Evolutionary conservation across 768 basidiomycete species (phyloP).

Genomic region (Peribolospora kevripleyi): DNA sequence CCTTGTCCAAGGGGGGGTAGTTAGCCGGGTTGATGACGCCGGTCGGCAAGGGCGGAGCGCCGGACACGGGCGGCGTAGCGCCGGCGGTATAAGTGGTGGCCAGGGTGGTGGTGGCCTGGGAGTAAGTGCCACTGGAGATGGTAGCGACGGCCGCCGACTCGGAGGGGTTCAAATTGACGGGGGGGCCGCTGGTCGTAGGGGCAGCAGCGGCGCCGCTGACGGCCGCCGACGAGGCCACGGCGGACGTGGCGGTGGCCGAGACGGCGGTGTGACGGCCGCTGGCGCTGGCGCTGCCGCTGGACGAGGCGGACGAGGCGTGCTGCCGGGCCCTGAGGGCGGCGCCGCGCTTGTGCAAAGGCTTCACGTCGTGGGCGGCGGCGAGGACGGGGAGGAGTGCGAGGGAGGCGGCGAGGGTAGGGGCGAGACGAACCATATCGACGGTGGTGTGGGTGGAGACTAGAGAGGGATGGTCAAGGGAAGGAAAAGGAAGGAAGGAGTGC

Average conservation of each 20-base stretch:
- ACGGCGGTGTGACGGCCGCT: no score
- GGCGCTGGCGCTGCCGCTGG: no score
- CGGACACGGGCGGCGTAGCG: conserved; percentile 35
- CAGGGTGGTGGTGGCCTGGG: conserved; percentile 25
- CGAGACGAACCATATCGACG: no score
- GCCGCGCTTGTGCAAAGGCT: no score
- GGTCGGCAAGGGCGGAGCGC: conserved; percentile 42
- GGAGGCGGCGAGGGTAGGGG: no score
- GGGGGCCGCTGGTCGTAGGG: not conserved
- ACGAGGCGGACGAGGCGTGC: no score
- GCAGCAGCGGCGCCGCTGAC: not conserved
- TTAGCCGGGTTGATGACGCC: conserved; percentile 24
- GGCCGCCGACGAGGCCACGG: not conserved
- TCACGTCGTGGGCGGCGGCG: no score
- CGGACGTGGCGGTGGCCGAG: not conserved
- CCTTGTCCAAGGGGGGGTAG: conserved; percentile 41
- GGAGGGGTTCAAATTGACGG: not conserved
- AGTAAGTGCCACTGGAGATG: conserved; percentile 8
- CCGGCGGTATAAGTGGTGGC: conserved; percentile 36
- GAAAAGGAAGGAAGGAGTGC: no score
- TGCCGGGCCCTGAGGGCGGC: no score
- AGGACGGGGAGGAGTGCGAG: no score
- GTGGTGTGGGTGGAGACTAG: no score
- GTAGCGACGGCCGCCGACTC: not conserved
- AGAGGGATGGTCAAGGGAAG: no score